Base-by-base conservation (phyloP, 2,329 filamentous ascomycete species). In the Arthrobotrys entomopaga region DNA sequence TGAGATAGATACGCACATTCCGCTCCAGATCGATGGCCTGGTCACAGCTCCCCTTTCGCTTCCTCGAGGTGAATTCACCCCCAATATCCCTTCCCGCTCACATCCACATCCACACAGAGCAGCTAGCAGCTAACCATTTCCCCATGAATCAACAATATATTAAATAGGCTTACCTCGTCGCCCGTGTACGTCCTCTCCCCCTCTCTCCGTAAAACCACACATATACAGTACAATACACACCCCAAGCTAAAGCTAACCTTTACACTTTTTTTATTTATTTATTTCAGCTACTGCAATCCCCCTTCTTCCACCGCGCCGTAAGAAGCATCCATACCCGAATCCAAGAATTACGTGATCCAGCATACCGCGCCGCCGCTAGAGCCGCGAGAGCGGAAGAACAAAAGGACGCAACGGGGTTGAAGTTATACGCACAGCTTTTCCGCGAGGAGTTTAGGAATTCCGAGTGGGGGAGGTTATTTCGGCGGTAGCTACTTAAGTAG, bases 161-260 rank as follows among this genome's bases (percentile, higher is more conserved):
- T n/a, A n/a, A n/a, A n/a, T 26, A 74, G 70, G 63, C 70, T 42
- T 74, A 67, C 63, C 70, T 74, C 57, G 63, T 74, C 15, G 58
- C 70, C 19, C 70, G 70, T 20, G 65, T 70, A 64, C 16, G 58
- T 34, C 2, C 29, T 3, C 29, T 3, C 24, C 24, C 7, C 29
- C 5, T 6, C 29, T 10, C n/a, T n/a, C n/a, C n/a, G n/a, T n/a
- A 8, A 8, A 2, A 34, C 10, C 29, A 34, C 10, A 34, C 1
- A 34, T 34, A n/a, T n/a, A n/a, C n/a, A n/a, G n/a, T n/a, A n/a
- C n/a, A n/a, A n/a, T n/a, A n/a, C n/a, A 34, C 54, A 70, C 49
- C 40, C 19, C 24, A 42, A 11, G 29, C 2, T n/a, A 54, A n/a
- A n/a, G 48, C 42, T 69, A 46, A 59, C 43, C 49, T 58, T 5